phyloP scores from a whole-genome alignment of 2,329 filamentous ascomycete genomes.

The Hawksworthiomyces lignivorus region DNA sequence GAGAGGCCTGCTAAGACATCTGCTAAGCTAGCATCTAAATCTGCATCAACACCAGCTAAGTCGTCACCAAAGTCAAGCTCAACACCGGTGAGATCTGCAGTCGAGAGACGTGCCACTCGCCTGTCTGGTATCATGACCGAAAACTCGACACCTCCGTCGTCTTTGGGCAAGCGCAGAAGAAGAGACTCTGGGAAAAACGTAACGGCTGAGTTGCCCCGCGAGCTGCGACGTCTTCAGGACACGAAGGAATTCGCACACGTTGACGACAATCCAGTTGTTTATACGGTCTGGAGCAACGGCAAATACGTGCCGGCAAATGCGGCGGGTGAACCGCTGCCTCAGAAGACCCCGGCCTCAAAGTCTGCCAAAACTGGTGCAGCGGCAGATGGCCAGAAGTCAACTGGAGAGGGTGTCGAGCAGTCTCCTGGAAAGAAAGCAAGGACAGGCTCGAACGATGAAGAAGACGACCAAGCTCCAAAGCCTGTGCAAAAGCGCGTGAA shows the following conservation, averaged over 20 bases:
- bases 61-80: not conserved
- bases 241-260: slow-evolving; percentile 55
- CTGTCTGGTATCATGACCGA: slow-evolving; percentile 34
- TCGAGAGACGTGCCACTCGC: slow-evolving; percentile 34
- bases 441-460: slow-evolving; percentile 14
- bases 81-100: too few relatives aligned
- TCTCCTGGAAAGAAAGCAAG: too few relatives aligned
- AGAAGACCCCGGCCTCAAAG: slow-evolving; percentile 15
- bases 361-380: slow-evolving; percentile 17
- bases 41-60: not conserved
- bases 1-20: too few relatives aligned
- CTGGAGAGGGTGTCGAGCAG: slow-evolving; percentile 11
- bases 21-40: not conserved
- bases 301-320: slow-evolving; percentile 43
- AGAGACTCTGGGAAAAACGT: slow-evolving; percentile 29
- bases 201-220: slow-evolving; percentile 29
- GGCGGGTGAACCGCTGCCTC: slow-evolving; percentile 27
- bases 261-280: slow-evolving; percentile 48
- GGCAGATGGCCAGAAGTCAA: slow-evolving; percentile 15
- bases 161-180: slow-evolving; percentile 53
- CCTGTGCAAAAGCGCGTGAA: slow-evolving; percentile 49
- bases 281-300: slow-evolving; percentile 58
- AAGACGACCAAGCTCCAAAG: slow-evolving; percentile 21
- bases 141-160: slow-evolving; percentile 36
- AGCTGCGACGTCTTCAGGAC: slow-evolving; percentile 52